A percentile compares a stretch with the other conserved stretches of the same genome.
Conservation (phyloP, 345 rosid species). For the Brassica napus region DNA sequence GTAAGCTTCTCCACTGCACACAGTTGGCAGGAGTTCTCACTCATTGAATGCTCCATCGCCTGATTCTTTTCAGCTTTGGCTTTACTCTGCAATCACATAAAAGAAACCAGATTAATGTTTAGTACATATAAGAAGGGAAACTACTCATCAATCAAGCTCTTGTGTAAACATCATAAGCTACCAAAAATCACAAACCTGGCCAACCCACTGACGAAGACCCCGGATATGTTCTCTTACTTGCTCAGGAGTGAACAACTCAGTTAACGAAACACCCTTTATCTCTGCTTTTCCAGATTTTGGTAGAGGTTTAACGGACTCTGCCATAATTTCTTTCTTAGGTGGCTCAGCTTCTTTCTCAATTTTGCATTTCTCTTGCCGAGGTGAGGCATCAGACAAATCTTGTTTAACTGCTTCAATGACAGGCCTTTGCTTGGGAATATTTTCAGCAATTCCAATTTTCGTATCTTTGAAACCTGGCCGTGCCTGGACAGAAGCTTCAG, state of each 20-base stretch:
- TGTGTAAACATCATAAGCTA: slow-evolving; percentile 6
- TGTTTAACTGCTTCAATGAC: slow-evolving; percentile 45
- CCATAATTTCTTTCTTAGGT: slow-evolving; percentile 58
- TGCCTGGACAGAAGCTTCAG: slow-evolving; percentile 56
- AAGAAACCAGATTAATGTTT: slow-evolving; percentile 2
- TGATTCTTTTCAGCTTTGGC: slow-evolving; percentile 98
- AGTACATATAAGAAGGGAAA: slow-evolving; percentile 3
- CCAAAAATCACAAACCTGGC: slow-evolving; percentile 64
- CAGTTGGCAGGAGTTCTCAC: slow-evolving; percentile 98
- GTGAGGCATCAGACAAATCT: slow-evolving; percentile 41
- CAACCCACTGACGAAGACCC: slow-evolving; percentile 99
- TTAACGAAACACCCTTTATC: slow-evolving; percentile 93
- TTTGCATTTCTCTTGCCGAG: slow-evolving; percentile 53
- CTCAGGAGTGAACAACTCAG: slow-evolving; percentile 96
- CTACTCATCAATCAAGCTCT: neutral
- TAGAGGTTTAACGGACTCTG: slow-evolving; percentile 52
- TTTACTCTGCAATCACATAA: slow-evolving; percentile 69
- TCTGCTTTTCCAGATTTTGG: slow-evolving; percentile 93
- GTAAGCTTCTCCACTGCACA: slow-evolving; percentile 99
- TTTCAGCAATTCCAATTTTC: slow-evolving; percentile 53
- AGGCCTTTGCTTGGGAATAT: slow-evolving; percentile 48
- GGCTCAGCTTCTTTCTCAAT: slow-evolving; percentile 59
- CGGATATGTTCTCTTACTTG: slow-evolving; percentile 89
- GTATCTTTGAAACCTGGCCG: slow-evolving; percentile 43
- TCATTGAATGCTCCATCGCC: slow-evolving; percentile 99